Evolutionary conservation across 106 monocot species (phyloP).

Genomic region (Dendrobium officinale): DNA sequence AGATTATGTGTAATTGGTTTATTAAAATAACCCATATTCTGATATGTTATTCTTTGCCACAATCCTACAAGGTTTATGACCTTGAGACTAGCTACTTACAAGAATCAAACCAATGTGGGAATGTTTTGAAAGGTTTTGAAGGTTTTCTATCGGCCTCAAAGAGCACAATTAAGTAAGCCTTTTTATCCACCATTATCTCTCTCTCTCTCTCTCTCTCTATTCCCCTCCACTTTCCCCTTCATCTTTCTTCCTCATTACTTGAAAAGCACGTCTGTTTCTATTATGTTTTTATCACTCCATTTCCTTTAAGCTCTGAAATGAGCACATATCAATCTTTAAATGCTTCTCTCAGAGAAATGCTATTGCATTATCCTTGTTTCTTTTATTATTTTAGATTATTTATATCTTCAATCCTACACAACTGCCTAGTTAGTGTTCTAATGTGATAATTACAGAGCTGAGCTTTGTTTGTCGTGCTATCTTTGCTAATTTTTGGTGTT

Average conservation of each 20-base stretch:
- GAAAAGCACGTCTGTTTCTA: not conserved
- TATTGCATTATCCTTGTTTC: not conserved
- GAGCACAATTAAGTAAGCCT: conserved; percentile 61
- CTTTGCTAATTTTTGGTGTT: not conserved
- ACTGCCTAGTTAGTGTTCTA: not conserved
- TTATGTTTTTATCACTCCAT: not conserved
- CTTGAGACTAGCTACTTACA: conserved; percentile 88
- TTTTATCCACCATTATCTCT: not conserved
- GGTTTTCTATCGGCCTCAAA: conserved; percentile 88
- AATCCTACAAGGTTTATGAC: conserved; percentile 67
- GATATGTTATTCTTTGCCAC: not conserved
- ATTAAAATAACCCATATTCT: not conserved
- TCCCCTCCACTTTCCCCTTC: not conserved
- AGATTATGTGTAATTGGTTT: not conserved
- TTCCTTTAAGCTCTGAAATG: not conserved
- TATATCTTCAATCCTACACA: not conserved
- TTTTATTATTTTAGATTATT: not conserved
- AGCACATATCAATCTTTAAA: not conserved
- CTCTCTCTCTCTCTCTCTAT: not conserved
- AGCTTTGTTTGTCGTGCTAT: not conserved
- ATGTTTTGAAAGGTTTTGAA: conserved; percentile 93
- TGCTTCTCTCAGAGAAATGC: not conserved
- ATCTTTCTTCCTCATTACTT: not conserved
- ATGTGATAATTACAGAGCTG: not conserved
- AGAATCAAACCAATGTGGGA: conserved; percentile 86